Conservation (phyloP, 169 alveolate species). For the Eimeria tenella region DNA sequence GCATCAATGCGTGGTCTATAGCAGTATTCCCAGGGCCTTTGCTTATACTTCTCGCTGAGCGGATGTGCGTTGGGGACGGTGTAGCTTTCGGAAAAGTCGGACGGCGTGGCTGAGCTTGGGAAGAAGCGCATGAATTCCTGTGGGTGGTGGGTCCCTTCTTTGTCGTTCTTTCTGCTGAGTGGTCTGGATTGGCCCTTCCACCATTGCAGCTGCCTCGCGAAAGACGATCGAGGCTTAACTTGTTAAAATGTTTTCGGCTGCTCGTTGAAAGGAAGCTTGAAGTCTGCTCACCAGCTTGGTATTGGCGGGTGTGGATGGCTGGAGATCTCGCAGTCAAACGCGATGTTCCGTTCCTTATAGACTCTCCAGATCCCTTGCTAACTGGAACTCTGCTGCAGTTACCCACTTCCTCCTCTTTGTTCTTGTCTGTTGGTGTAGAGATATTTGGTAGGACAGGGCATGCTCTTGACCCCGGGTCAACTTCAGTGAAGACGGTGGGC, state of each 20-base stretch:
- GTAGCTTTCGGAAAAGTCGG: slow-evolving; percentile 29
- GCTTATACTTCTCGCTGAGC: slow-evolving; percentile 14
- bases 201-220: background rate
- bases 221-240: background rate
- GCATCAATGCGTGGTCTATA: background rate
- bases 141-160: background rate
- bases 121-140: background rate
- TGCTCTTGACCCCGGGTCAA: background rate
- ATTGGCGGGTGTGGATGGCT: background rate
- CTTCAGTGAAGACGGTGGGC: background rate
- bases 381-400: background rate
- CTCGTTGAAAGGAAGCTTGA: background rate
- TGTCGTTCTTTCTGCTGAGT: background rate
- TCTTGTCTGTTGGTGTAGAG: background rate
- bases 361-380: slow-evolving; percentile 20
- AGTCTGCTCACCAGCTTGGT: background rate
- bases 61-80: background rate
- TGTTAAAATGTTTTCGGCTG: background rate
- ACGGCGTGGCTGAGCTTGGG: slow-evolving; percentile 34
- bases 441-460: background rate
- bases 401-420: background rate
- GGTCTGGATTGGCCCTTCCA: background rate
- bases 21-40: background rate
- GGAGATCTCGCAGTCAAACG: slow-evolving; percentile 19
- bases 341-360: background rate